Base-by-base conservation (phyloP, 2,329 filamentous ascomycete species). In the Pseudopyricularia javanii region DNA sequence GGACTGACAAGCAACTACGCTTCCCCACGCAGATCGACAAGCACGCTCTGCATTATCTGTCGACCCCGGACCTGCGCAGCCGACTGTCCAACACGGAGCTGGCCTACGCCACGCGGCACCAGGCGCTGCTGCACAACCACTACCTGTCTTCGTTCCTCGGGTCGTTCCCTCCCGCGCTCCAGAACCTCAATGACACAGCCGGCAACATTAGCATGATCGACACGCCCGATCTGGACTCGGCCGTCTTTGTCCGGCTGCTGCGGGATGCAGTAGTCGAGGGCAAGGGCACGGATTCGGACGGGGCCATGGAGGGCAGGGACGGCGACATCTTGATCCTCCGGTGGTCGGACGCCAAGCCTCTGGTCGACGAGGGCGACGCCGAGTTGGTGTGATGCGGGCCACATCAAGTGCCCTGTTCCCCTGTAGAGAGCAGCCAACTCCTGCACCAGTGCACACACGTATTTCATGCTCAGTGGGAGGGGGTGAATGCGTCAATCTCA, bases 181-280 rank as follows among this genome's bases (percentile, higher is more conserved):
- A 91, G 66, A 83, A 90, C 59, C 72, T 98, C 52, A 94, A 97
- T 68, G 93, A 98, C 70, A 88, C 86, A 14, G 83, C 86, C 0
- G 91, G 90, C 30, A 91, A 91, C 9, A 84, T 91, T 54, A 90
- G 80, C 70, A 98, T 98, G 93, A 81, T 97, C 30, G 90, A 95
- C 63, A 75, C 79, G 2, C 93, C 93, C 0, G 93, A 97, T 64
- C 70, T 82, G 49, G 86, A 93, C 56, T 76, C 79, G 2, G 89
- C 89, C 7, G 91, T 97, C 2, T 96, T 98, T 67, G 82, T 90
- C 40, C 75, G 91, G 56, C 75, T 87, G 49, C 68, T 91, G 52
- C 75, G 73, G 52, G 80, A 86, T 61, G 71, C 74, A 3, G 71
- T 78, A 5, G 76, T 83, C 12, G 70, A 74, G 54, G 77, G 82